Evolutionary conservation across 768 basidiomycete genomes (phyloP), one percentile per base, ranked within the genome.

Genomic region (Amanita exitialis): DNA sequence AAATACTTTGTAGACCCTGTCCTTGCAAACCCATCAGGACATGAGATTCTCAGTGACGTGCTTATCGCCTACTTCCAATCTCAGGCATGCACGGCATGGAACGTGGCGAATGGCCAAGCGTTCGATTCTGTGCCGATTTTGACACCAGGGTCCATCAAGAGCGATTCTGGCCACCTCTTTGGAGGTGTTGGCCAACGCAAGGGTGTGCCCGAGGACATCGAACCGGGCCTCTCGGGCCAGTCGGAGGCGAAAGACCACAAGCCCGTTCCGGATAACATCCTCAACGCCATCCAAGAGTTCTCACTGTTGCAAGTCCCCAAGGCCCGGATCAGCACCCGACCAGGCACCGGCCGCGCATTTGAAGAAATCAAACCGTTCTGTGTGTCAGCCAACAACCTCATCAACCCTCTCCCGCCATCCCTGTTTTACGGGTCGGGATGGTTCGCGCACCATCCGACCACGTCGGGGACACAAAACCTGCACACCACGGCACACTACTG

Each of bases 391-490:
- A 95, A 97, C 66, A 94, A 99, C 64, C 74, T 98, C 47, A 90
- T 99, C 66, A 97, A 98, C 69, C 96, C 96, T 1, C 75, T 98
- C 0, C 95, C 95, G n/a, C 81, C 85, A 0, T 90, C 89, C 27
- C 69, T 97, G 58, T 98, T 98, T 71, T 88, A 86, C 54, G 96
- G 93, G 27, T 84, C 86, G 0, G 96, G 96, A 5, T 99, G 95
- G 95, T 74, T 77, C 54, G 78, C 79, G 0, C 78, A 76, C 60
- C 90, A 93, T 64, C 90, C 87, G 0, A 64, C 76, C 1, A n/a
- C 38, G 28, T 43, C 30, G 46, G 59, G 23, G 67, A 63, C 18
- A 64, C 74, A 32, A 49, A 53, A 16, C 63, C 72, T 57, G 71
- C 73, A 86, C 63, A 79, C 72, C 52, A 77, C 70, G 58, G 80